A percentile compares a stretch with the other conserved stretches of the same genome.
Evolutionary conservation across 441 rosid species (phyloP).

Genomic region (Pelargonium cotyledonis): DNA sequence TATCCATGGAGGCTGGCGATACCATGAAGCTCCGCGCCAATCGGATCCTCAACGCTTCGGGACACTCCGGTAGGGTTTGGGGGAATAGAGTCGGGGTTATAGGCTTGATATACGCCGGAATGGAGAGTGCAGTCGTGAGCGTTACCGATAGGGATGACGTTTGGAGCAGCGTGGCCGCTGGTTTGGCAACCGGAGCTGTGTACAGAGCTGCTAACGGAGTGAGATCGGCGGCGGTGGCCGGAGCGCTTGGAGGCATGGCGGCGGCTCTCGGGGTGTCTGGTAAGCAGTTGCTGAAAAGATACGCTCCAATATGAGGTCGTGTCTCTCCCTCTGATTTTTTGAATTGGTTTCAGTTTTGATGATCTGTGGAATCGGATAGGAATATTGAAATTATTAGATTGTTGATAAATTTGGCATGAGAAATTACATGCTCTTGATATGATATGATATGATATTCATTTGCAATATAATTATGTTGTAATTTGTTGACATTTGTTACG

Average conservation of each 20-base stretch:
- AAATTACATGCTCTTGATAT: background rate
- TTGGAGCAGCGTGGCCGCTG: constrained; percentile 87
- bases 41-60: constrained; percentile 68
- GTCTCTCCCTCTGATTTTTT: background rate
- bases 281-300: constrained; percentile 70
- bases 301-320: constrained; percentile 37
- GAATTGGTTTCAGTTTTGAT: background rate
- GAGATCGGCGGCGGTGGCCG: constrained; percentile 92
- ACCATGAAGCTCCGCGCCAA: constrained; percentile 72
- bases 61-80: constrained; percentile 72
- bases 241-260: constrained; percentile 78
- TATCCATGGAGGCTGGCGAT: constrained; percentile 72
- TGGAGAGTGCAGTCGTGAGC: constrained; percentile 71
- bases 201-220: constrained; percentile 84
- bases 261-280: constrained; percentile 79
- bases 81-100: constrained; percentile 75
- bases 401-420: background rate
- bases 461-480: background rate
- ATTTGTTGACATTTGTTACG: background rate
- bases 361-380: background rate
- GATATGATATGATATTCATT: background rate
- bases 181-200: constrained; percentile 82
- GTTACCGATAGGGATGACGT: constrained; percentile 67
- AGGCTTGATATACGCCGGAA: constrained; percentile 69
- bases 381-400: background rate